These are phyloP conservation scores for Jaminaea rosea DNA, from an alignment of 1,284 basidiomycete species.

Conservation along the genomic window DNA sequence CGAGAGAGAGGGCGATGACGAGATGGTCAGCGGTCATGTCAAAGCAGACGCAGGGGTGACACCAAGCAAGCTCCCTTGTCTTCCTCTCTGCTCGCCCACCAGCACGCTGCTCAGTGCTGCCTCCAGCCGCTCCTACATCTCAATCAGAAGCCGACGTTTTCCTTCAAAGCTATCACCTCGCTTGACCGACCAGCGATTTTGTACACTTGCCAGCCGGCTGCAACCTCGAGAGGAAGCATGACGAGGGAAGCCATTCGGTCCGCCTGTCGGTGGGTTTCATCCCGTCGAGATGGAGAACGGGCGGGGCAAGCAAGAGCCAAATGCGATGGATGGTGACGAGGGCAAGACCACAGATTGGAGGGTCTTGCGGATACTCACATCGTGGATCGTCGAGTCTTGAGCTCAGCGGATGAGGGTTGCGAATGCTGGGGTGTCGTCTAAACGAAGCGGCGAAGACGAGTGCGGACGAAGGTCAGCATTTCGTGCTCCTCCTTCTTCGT, in stretches of 20 bases:
- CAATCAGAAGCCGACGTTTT: conserved; percentile 1
- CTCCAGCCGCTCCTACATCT: too few species aligned
- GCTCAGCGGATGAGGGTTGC: too few species aligned
- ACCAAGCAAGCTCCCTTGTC: too few species aligned
- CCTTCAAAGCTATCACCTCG: background rate
- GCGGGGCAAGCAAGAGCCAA: background rate
- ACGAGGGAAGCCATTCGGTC: conserved; percentile 4
- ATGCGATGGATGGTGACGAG: background rate
- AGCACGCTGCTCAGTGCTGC: background rate
- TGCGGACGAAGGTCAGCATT: background rate
- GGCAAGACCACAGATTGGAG: background rate
- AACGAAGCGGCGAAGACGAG: background rate
- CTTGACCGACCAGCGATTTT: background rate
- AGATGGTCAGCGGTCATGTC: background rate
- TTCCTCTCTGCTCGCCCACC: background rate
- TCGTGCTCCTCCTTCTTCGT: background rate
- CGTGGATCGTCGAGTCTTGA: background rate
- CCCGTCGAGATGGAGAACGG: background rate
- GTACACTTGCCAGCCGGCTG: background rate
- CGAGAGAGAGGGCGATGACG: background rate
- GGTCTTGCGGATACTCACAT: background rate
- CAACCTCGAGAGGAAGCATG: background rate
- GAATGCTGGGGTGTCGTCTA: background rate
- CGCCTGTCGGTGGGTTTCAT: conserved; percentile 11
- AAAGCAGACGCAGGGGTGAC: background rate